A percentile compares a stretch with the other conserved stretches of the same genome.
Evolutionary conservation across 192 early-diverging fungal genomes (phyloP).

Genomic region (Backusella parvicylindrica): DNA sequence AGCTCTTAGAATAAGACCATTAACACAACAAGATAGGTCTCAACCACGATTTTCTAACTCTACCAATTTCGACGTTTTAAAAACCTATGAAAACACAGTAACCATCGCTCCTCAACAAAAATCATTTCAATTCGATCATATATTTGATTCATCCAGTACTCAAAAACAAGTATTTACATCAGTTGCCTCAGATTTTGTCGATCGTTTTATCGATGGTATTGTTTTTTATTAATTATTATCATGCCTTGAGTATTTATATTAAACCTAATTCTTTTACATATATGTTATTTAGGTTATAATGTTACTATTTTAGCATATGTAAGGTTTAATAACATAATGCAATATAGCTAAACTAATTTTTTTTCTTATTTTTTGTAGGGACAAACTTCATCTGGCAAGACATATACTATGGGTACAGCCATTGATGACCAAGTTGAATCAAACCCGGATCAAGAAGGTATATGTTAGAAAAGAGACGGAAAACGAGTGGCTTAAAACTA

Average conservation of each 20-base stretch:
- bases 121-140: slow-evolving; percentile 29
- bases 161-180: slow-evolving; percentile 32
- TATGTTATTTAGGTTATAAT: slow-evolving; percentile 77
- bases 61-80: slow-evolving; percentile 29
- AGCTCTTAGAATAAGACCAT: slow-evolving; percentile 28
- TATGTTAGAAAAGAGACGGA: neutral
- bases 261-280: neutral
- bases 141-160: slow-evolving; percentile 28
- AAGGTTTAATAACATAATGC: slow-evolving; percentile 6
- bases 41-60: slow-evolving; percentile 26
- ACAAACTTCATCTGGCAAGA: slow-evolving; percentile 94
- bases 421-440: slow-evolving; percentile 10
- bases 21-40: slow-evolving; percentile 24
- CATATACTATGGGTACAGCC: slow-evolving; percentile 91
- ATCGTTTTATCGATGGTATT: slow-evolving; percentile 32
- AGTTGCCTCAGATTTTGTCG: slow-evolving; percentile 23
- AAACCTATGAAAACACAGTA: slow-evolving; percentile 25
- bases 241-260: neutral
- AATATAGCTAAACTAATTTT: neutral
- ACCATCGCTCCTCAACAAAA: slow-evolving; percentile 30
- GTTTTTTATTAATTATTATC: neutral
- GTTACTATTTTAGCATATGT: slow-evolving; percentile 90
- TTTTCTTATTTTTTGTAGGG: slow-evolving; percentile 30
- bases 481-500: neutral
- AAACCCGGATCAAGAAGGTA: slow-evolving; percentile 34